phyloP scores from a whole-genome alignment of 352 stramenopile genomes.

The Halophytophthora batemanensis region DNA sequence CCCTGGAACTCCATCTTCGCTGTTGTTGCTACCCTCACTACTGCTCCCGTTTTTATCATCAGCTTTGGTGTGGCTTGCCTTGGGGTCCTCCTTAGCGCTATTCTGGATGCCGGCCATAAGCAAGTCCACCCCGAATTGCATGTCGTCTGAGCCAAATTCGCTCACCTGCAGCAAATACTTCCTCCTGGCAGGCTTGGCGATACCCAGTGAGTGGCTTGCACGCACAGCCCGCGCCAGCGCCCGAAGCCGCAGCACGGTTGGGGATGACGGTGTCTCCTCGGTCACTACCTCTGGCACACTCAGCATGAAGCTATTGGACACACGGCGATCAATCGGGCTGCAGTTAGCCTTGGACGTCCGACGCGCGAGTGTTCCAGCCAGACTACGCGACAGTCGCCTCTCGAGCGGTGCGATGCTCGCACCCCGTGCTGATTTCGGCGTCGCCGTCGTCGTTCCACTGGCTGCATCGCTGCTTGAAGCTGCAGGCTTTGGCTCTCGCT shows the following conservation, averaged over 20 bases:
- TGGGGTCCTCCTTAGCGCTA: conserved; percentile 28
- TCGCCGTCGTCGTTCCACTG: conserved; percentile 1
- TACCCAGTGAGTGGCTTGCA: conserved; percentile 47
- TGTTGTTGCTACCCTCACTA: background rate
- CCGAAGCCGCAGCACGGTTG: conserved; percentile 34
- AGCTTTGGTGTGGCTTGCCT: conserved; percentile 1
- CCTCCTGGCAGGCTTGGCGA: conserved; percentile 17
- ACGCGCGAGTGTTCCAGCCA: conserved; percentile 1
- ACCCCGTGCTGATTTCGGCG: conserved; percentile 3
- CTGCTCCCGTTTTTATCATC: conserved; percentile 8
- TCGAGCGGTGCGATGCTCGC: conserved; percentile 15
- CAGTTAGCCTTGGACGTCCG: conserved; percentile 13
- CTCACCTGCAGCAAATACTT: conserved; percentile 43
- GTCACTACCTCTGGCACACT: conserved; percentile 4
- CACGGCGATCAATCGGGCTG: conserved; percentile 4
- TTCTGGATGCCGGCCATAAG: conserved; percentile 25
- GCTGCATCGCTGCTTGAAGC: background rate
- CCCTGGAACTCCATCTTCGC: background rate
- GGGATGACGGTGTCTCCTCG: conserved; percentile 28
- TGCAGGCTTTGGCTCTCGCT: too few relatives aligned
- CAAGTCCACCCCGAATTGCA: conserved; percentile 34
- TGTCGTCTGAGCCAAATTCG: conserved; percentile 38
- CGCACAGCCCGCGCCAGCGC: conserved; percentile 53
- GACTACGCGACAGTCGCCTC: conserved; percentile 10
- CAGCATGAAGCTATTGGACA: conserved; percentile 13